Evolutionary conservation across 2,329 filamentous ascomycete species (phyloP), one percentile per base, ranked within the genome.

Genomic region (Colletotrichum caudatum): DNA sequence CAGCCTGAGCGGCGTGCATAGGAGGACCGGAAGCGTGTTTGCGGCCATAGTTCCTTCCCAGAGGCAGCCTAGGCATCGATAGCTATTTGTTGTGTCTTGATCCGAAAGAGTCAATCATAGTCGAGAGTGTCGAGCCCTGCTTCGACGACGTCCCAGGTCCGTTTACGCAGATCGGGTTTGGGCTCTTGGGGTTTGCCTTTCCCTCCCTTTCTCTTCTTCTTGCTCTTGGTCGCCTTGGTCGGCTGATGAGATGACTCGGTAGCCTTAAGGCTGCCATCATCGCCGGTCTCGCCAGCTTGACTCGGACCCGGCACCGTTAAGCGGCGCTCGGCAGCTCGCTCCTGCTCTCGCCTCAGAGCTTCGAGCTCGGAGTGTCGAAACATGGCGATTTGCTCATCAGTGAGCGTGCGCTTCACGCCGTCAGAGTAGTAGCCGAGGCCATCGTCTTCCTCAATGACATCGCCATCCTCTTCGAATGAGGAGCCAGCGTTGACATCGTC

Each of bases 311-410:
- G 51, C 39, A 23, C 39, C 5, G 53, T 41, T 23, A 23, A 33
- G 4, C 53, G 59, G 18, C 62, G 61, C 37, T 58, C 77, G n/a
- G 70, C 78, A 23, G 77, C 80, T 69, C 80, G 84, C 53, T 81
- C 81, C 62, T 81, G 79, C 71, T 86, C 84, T 23, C 57, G 46
- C n/a, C 67, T 41, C 50, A 97, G 83, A 16, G 89, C 82, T 77
- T 96, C 91, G 29, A 97, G 88, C 80, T 98, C 95, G 2, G 93
- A 95, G 78, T 97, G 94, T 73, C 95, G 88, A 79, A 98, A 98
- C 73, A 97, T 95, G 64, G 90, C 89, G 75, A 98, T 94, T 83
- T 98, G 93, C 76, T 94, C 93, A 77, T 98, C 93, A 12, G 95
- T 98, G 76, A 98, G 85, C 23, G 94, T 97, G 51, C 95, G 92